phyloP scores from a whole-genome alignment of 2,329 filamentous ascomycete genomes.

The Fusarium sarcochroum region DNA sequence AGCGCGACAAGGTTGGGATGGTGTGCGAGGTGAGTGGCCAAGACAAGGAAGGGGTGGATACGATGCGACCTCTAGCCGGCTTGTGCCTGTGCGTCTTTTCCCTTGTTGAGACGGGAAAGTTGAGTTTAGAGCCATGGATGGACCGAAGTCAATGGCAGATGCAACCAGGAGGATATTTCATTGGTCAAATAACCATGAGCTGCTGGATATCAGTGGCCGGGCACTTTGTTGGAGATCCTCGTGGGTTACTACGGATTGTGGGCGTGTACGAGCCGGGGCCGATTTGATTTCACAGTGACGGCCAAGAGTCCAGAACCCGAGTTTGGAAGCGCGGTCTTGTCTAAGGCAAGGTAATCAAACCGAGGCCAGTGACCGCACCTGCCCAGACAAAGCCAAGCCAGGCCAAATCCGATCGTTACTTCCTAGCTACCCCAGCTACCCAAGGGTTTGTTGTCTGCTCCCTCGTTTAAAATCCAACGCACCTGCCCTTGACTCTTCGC shows the following conservation, averaged over 20 bases:
- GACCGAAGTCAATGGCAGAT: constrained; percentile 35
- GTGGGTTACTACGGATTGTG: constrained; percentile 32
- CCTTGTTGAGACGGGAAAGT: constrained; percentile 38
- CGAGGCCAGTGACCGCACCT: constrained; percentile 44
- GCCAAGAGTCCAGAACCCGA: not conserved
- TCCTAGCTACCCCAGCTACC: constrained; percentile 26
- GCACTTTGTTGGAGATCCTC: constrained; percentile 11
- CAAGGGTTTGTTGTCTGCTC: constrained; percentile 23
- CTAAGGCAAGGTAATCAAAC: constrained; percentile 46
- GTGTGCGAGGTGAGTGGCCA: constrained; percentile 42
- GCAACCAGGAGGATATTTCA: constrained; percentile 10
- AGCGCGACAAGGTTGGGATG: constrained; percentile 33
- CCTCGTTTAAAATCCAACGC: constrained; percentile 44
- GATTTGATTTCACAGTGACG: constrained; percentile 36
- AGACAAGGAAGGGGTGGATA: constrained; percentile 34
- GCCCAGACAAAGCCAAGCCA: constrained; percentile 44
- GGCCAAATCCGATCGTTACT: constrained; percentile 44
- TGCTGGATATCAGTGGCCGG: constrained; percentile 1
- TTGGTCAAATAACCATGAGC: constrained; percentile 19
- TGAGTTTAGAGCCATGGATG: constrained; percentile 32
- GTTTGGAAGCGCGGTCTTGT: constrained; percentile 39
- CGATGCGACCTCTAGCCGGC: constrained; percentile 35
- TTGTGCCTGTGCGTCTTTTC: constrained; percentile 42
- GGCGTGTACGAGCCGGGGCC: constrained; percentile 40
- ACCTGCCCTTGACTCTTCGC: constrained; percentile 36